Evolutionary conservation across 306 rosid species (phyloP), one percentile per base, ranked within the genome.

Genomic region (Canavalia ensiformis): DNA sequence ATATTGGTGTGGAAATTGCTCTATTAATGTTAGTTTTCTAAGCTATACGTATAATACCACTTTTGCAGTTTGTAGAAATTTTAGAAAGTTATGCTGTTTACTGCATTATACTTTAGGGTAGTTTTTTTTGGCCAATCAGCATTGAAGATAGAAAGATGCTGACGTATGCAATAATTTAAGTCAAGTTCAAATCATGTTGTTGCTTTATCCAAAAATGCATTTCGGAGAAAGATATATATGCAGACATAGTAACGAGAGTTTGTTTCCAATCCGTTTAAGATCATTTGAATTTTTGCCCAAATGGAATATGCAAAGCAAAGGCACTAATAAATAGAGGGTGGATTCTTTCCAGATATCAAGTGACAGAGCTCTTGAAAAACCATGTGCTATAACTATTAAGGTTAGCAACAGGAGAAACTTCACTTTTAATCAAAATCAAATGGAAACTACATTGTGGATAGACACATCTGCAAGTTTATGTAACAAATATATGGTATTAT

Each of bases 401-500:
- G 50, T 60, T 51, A 44, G 73, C 13, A 59, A 47, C 41, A 7
- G 7, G 29, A n/a, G 37, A 73, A 44, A 67, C 64, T 31, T 39
- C 52, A 49, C 56, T 54, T 76, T 30, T 18, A 52, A 50, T 62
- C 44, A 77, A 58, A 41, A 65, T 63, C 29, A 54, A 77, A 62
- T 69, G 35, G 55, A 69, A 59, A 69, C 45, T 50, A 68, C 82
- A 50, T 71, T 76, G 66, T 82, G 58, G 52, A 77, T 35, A 69
- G 52, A 77, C 44, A 69, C 52, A 37, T 47, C 71, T 72, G 25
- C 73, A 63, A 71, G 13, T 71, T 54, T 37, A 46, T 72, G 51
- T 39, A 72, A 58, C 72, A 70, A 6, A 63, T 29, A 35, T 29
- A 35, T 62, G 46, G 35, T 31, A 65, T 68, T 44, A 52, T 58